Evolutionary conservation across 192 early-diverging fungal genomes (phyloP).

Genomic region (Coemansia sp.): DNA sequence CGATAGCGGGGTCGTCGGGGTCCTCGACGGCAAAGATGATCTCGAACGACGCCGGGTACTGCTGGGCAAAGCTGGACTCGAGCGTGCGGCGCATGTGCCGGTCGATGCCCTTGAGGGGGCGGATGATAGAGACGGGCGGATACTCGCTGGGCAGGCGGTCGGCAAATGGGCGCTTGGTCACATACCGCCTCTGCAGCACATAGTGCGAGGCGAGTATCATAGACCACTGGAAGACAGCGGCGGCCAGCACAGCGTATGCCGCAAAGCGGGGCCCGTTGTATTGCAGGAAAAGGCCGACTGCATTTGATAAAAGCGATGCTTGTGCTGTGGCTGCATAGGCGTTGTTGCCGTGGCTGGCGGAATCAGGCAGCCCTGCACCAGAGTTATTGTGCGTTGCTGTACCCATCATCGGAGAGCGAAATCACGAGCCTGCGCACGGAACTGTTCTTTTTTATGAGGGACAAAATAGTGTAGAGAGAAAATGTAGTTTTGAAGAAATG

Average conservation of each 20-base stretch:
- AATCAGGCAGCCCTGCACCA: conserved; percentile 15
- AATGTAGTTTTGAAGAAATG: not conserved
- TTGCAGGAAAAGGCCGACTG: not conserved
- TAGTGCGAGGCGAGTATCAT: conserved; percentile 37
- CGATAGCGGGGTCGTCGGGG: conserved; percentile 76
- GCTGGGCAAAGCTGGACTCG: conserved; percentile 78
- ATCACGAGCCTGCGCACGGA: not conserved
- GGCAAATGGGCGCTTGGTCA: conserved; percentile 31
- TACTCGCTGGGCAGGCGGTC: conserved; percentile 35
- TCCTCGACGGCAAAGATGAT: conserved; percentile 86
- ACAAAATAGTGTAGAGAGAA: not conserved
- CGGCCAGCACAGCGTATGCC: conserved; percentile 24
- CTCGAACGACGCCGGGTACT: conserved; percentile 79
- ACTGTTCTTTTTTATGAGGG: not conserved
- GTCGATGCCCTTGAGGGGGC: conserved; percentile 93
- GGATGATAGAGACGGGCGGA: conserved; percentile 86
- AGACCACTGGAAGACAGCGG: conserved; percentile 28
- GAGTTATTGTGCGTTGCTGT: conserved; percentile 30
- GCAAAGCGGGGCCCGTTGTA: conserved; percentile 9
- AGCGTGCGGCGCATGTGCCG: conserved; percentile 77
- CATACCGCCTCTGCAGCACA: conserved; percentile 49
- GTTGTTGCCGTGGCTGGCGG: not conserved
- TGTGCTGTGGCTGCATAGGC: conserved; percentile 1
- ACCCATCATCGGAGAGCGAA: not conserved
- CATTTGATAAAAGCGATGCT: conserved; percentile 2